Base-by-base conservation (phyloP, 768 basidiomycete genomes). In the Phallus indusiatus region DNA sequence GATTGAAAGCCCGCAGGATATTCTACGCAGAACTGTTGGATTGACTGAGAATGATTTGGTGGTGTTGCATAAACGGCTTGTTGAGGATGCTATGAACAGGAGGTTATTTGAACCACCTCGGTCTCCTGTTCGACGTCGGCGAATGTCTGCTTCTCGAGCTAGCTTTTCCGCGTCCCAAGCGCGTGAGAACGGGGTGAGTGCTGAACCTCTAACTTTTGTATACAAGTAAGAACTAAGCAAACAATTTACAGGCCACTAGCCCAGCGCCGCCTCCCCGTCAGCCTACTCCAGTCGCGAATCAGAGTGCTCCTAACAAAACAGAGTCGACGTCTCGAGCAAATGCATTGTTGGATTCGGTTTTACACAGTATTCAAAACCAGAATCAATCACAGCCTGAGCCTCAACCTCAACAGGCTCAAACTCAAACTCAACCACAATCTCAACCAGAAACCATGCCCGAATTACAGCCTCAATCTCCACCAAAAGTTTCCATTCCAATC, bases 121-220 rank as follows among this genome's bases (percentile, higher is more conserved):
- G 55, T 90, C 88, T n/a, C 59, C 61, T 18, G 73, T 88, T 63
- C 78, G 88, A 58, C 81, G 82, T 62, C 79, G 90, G 53, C 77
- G 88, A 42, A 88, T 87, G 11, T 90, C 88, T 1, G 88, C 86
- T 14, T 88, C 89, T 87, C 88, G 11, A 85, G 82, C 65, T 85
- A 88, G 66, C 84, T 84, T 0, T 72, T 71, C 49, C 78, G 74
- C 50, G 14, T 47, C 28, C 16, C 57, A 59, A 14, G 22, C 46
- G 56, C 76, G 79, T 47, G 83, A 74, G 12, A 70, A 63, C 61
- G 60, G 67, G 56, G 78, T 79, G 61, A 50, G 74, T 67, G 12
- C 35, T 56, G n/a, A 11, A 57, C 46, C 16, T 57, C 7, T 20
- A 52, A 51, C 36, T 51, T 28, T 28, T 28, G 28, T 7, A 48